Base-by-base conservation (phyloP, 2,329 filamentous ascomycete genomes). In the Diaporthe destruens region DNA sequence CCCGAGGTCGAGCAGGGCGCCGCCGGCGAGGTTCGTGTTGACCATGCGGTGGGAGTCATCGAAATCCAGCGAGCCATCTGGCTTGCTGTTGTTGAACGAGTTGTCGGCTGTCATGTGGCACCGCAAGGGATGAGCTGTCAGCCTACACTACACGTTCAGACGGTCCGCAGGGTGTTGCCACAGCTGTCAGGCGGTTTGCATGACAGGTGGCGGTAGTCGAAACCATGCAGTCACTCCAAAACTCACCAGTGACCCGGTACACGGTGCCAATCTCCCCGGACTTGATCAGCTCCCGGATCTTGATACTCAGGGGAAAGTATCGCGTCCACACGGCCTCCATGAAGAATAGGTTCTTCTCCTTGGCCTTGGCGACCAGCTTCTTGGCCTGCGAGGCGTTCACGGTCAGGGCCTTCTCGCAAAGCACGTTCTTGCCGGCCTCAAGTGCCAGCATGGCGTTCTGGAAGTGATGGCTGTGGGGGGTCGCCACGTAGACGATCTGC, bases 271-370 rank as follows among this genome's bases (percentile, higher is more conserved):
- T 88, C 75, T 84, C 84, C 36, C 87, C 88, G 1, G 83, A 83
- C 71, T 82, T 77, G 66, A 90, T 85, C 72, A 95, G 83, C 78
- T 95, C 90, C 67, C 93, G 86, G 49, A 95, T 85, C 80, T 93
- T 90, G 80, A 94, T 89, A 78, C 93, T 95, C 16, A 97, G 84
- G 2, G 95, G 95, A 84, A 97, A 96, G 84, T 92, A 96, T 73
- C 95, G 87, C 47, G 94, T 97, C 95, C 94, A 97, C 25, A 97
- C 94, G 55, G 94, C 94, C 83, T 96, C 93, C 93, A 95, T 95
- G 74, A 96, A 83, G 86, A 93, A 92, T 76, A 94, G 80, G 74
- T 89, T 88, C 86, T 94, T 96, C 78, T 89, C 87, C 80, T 85
- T 89, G 8, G 95, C 95, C 73, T 89, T 91, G 75, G 92, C 89